phyloP scores from a whole-genome alignment of 2,329 filamentous ascomycete genomes.

The Fusarium buharicum region DNA sequence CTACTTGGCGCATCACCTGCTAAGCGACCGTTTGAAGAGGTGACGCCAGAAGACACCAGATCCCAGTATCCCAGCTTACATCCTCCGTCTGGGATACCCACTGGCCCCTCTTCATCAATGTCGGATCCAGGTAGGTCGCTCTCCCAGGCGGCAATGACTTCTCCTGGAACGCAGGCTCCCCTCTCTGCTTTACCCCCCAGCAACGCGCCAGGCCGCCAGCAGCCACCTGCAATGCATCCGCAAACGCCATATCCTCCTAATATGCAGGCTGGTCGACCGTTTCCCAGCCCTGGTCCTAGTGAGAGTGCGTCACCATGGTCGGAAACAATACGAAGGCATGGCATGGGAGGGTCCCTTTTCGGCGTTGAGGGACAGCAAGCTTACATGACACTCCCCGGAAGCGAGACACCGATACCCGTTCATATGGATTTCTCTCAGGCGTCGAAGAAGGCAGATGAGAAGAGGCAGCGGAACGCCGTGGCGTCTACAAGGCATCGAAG shows the following conservation, averaged over 20 bases:
- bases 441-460: slow-evolving; percentile 85
- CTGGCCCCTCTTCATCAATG: slow-evolving; percentile 34
- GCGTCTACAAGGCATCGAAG: slow-evolving; percentile 85
- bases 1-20: slow-evolving; percentile 42
- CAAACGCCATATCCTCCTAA: slow-evolving; percentile 40
- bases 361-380: slow-evolving; percentile 51
- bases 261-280: slow-evolving; percentile 36
- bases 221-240: slow-evolving; percentile 29
- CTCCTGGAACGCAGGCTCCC: slow-evolving; percentile 42
- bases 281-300: slow-evolving; percentile 33
- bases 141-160: slow-evolving; percentile 50
- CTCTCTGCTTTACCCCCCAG: slow-evolving; percentile 37
- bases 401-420: slow-evolving; percentile 61
- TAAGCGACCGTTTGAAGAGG: slow-evolving; percentile 50
- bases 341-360: slow-evolving; percentile 42
- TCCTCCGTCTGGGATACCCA: slow-evolving; percentile 40
- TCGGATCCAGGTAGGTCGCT: slow-evolving; percentile 49
- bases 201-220: slow-evolving; percentile 33
- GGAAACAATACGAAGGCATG: slow-evolving; percentile 49
- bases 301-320: slow-evolving; percentile 47
- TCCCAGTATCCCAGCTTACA: slow-evolving; percentile 42
- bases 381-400: slow-evolving; percentile 54
- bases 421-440: slow-evolving; percentile 84
- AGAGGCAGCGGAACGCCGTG: slow-evolving; percentile 84
- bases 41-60: slow-evolving; percentile 44